phyloP scores from a whole-genome alignment of 192 early-diverging fungal species.

The Umbelopsis isabellina region DNA sequence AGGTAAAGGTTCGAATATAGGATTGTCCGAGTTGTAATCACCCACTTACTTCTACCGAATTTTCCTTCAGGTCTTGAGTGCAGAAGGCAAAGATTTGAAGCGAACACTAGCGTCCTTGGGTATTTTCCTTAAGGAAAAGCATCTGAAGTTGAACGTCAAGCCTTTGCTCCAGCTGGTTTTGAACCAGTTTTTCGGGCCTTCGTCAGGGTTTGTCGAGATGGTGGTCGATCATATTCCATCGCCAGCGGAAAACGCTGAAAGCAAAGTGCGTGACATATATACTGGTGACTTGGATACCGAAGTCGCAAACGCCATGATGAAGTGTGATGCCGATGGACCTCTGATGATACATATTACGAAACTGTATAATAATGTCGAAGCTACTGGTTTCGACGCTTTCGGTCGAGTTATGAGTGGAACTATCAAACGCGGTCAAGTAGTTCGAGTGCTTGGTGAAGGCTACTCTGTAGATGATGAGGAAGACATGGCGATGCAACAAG shows the following conservation, averaged over 20 bases:
- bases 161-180: slow-evolving; percentile 82
- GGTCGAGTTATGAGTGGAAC: slow-evolving; percentile 96
- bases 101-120: slow-evolving; percentile 75
- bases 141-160: slow-evolving; percentile 83
- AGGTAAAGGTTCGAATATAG: slow-evolving; percentile 50
- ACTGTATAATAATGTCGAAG: slow-evolving; percentile 86
- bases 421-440: slow-evolving; percentile 71
- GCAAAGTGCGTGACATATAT: slow-evolving; percentile 64
- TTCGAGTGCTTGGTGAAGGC: slow-evolving; percentile 91
- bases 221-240: slow-evolving; percentile 75
- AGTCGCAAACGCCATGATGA: slow-evolving; percentile 69
- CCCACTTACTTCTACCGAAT: not conserved
- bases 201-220: slow-evolving; percentile 92
- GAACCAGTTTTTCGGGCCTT: slow-evolving; percentile 88
- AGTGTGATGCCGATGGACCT: slow-evolving; percentile 87
- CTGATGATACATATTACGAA: slow-evolving; percentile 93
- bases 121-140: slow-evolving; percentile 77
- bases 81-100: slow-evolving; percentile 74
- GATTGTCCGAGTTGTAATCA: not conserved
- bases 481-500: slow-evolving; percentile 87
- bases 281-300: slow-evolving; percentile 62
- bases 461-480: slow-evolving; percentile 95
- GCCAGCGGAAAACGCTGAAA: slow-evolving; percentile 74
- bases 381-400: slow-evolving; percentile 85
- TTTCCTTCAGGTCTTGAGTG: slow-evolving; percentile 63